phyloP scores from a whole-genome alignment of 2,329 filamentous ascomycete genomes.

The Ophiostoma ulmi region DNA sequence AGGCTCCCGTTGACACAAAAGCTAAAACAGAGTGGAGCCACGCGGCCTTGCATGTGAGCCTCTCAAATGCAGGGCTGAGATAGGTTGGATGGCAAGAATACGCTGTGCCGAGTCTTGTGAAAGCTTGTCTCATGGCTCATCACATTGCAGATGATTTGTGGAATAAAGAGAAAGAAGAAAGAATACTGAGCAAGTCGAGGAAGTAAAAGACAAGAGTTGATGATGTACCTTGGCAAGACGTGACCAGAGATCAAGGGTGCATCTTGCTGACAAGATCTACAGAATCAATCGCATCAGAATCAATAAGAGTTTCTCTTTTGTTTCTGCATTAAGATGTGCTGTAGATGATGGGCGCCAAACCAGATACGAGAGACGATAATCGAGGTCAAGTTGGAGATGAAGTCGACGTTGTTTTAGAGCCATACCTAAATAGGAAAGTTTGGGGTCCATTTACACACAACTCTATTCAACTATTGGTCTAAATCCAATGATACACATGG shows the following conservation, averaged over 20 bases:
- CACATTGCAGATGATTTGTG: not conserved
- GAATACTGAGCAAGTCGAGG: not conserved
- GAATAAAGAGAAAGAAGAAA: not conserved
- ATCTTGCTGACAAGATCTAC: not conserved
- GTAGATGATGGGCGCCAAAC: not conserved
- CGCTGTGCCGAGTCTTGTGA: not conserved
- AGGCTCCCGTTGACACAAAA: slow-evolving; percentile 1
- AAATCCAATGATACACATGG: not conserved
- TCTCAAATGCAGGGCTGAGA: not conserved
- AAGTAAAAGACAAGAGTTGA: not conserved
- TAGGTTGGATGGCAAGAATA: not conserved
- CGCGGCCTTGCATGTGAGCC: not conserved
- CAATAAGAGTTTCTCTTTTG: not conserved
- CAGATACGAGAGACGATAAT: not conserved
- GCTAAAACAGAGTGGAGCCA: not conserved
- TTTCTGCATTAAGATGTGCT: not conserved
- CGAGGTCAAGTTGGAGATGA: not conserved
- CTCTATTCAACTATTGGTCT: not conserved
- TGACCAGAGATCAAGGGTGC: not conserved
- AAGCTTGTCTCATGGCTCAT: not conserved
- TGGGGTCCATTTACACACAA: not conserved
- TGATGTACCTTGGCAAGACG: slow-evolving; percentile 2
- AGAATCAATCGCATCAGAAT: not conserved
- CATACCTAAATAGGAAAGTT: not conserved
- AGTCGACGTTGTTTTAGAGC: slow-evolving; percentile 3